phyloP scores from a whole-genome alignment of 331 rosid species.

The Acacia concinna region DNA sequence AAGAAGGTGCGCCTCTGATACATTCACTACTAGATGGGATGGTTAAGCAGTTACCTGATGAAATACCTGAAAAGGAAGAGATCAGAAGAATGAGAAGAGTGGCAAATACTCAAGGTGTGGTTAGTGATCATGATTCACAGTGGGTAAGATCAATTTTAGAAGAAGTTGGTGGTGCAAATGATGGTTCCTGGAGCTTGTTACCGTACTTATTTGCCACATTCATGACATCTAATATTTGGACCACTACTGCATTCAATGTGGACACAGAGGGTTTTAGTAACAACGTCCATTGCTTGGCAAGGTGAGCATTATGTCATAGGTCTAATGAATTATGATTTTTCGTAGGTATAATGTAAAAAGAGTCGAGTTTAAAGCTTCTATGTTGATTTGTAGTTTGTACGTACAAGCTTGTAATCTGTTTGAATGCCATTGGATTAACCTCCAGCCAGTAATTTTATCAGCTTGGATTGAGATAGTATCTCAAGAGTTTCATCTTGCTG shows the following conservation, averaged over 20 bases:
- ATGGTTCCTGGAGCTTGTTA: conserved; percentile 94
- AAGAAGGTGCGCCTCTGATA: conserved; percentile 84
- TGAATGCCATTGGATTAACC: conserved; percentile 27
- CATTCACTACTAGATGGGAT: conserved; percentile 73
- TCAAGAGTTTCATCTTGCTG: conserved; percentile 17
- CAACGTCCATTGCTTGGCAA: conserved; percentile 92
- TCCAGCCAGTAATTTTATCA: conserved; percentile 15
- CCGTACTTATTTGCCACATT: conserved; percentile 92
- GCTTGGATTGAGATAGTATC: conserved; percentile 18
- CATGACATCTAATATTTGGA: conserved; percentile 93
- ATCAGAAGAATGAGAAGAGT: conserved; percentile 78
- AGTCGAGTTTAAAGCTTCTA: conserved; percentile 13
- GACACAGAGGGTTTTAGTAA: conserved; percentile 94
- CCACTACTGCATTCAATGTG: conserved; percentile 87
- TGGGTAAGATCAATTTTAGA: conserved; percentile 92
- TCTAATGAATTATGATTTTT: conserved; percentile 5
- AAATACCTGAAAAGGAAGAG: conserved; percentile 80
- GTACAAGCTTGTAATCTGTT: conserved; percentile 27
- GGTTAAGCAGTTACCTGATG: conserved; percentile 82
- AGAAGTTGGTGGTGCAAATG: conserved; percentile 93
- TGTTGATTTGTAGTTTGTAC: conserved; percentile 23
- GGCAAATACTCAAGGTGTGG: conserved; percentile 75
- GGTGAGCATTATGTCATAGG: conserved; percentile 50
- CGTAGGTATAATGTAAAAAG: conserved; percentile 4
- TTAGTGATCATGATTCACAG: conserved; percentile 76